A percentile compares a stretch with the other conserved stretches of the same genome.
Conservation (phyloP, 345 rosid species). For the Hibiscus tridactylites region DNA sequence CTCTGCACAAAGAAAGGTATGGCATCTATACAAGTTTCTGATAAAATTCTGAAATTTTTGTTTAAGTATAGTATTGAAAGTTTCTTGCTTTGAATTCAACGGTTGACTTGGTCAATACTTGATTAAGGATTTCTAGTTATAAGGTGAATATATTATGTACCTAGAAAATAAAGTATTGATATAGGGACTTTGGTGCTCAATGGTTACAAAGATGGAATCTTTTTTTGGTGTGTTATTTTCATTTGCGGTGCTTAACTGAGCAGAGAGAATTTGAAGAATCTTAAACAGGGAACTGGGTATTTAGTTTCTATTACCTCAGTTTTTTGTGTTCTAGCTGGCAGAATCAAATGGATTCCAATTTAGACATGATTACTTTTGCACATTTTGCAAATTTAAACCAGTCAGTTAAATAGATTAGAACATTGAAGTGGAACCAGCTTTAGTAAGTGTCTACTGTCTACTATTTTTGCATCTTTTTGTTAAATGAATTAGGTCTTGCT, state of each 20-base stretch:
- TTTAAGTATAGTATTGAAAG: background rate
- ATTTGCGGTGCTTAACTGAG: no score
- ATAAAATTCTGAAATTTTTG: no score
- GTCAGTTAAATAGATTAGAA: background rate
- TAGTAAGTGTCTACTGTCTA: background rate
- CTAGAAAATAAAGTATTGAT: background rate
- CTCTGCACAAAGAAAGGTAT: slow-evolving; percentile 51
- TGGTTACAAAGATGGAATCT: background rate
- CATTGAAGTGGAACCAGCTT: background rate
- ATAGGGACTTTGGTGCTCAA: background rate
- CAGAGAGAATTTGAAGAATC: no score
- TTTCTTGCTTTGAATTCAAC: background rate
- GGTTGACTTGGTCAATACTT: background rate
- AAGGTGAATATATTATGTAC: background rate
- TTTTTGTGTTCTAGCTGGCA: background rate
- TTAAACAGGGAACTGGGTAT: background rate
- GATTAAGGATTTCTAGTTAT: background rate
- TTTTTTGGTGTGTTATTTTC: background rate
- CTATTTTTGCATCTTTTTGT: background rate
- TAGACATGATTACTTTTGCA: background rate
- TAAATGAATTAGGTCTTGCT: background rate
- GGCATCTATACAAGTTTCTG: background rate
- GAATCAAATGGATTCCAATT: background rate
- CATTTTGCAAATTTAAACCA: background rate
- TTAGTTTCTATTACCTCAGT: background rate